phyloP scores from a whole-genome alignment of 225 moss, liverwort and hornwort genomes.

The Polytrichum commune region DNA sequence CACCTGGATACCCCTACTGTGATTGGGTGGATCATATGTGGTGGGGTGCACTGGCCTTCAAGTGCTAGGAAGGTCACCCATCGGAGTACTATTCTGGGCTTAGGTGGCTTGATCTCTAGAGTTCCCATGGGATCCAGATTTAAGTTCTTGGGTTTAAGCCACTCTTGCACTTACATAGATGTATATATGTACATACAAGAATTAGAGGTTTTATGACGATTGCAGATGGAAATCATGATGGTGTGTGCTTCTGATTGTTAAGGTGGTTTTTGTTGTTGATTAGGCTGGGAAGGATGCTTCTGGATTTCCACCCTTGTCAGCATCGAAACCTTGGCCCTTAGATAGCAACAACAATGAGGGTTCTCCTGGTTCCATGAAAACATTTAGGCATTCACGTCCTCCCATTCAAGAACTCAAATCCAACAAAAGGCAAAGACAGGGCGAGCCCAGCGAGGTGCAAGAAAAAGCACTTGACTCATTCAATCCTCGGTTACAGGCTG shows the following conservation, averaged over 20 bases:
- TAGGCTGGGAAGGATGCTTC: conserved; percentile 31
- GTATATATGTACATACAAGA: not conserved
- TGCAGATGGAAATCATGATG: too few relatives aligned
- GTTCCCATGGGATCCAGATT: too few relatives aligned
- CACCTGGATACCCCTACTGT: too few relatives aligned
- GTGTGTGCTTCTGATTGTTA: not conserved
- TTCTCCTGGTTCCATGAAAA: conserved; percentile 25
- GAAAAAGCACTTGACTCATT: conserved; percentile 36
- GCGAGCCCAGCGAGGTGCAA: conserved; percentile 28
- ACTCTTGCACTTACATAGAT: too few relatives aligned
- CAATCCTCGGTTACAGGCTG: conserved; percentile 30
- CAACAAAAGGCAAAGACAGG: conserved; percentile 38
- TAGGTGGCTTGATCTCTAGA: too few relatives aligned
- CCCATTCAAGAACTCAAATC: conserved; percentile 20
- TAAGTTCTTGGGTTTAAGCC: too few relatives aligned
- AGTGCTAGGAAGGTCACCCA: too few relatives aligned
- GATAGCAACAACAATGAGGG: conserved; percentile 28
- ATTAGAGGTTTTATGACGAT: not conserved
- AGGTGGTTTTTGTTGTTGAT: not conserved
- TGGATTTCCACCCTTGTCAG: conserved; percentile 18
- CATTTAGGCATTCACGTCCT: conserved; percentile 30
- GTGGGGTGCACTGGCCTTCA: too few relatives aligned
- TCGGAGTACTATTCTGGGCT: too few relatives aligned
- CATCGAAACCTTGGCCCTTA: conserved; percentile 26
- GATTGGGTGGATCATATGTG: too few relatives aligned